Conservation (phyloP, 257 asterid species). For the Forsythia suspensa region DNA sequence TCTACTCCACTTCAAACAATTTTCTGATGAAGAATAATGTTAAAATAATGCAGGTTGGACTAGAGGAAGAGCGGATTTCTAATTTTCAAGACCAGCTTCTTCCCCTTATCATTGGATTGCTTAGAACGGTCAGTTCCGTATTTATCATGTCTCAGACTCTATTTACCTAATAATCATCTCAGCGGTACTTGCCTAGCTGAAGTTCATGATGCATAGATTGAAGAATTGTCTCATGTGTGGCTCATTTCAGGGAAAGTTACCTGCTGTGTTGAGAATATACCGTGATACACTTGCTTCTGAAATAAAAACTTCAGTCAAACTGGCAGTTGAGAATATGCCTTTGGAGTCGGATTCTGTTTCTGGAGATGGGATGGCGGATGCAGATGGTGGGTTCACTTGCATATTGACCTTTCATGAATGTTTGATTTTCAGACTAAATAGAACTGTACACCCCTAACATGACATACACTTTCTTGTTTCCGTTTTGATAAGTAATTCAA, state of each 20-base stretch:
- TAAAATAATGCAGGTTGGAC: slow-evolving; percentile 55
- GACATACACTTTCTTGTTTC: neutral
- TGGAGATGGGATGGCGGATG: slow-evolving; percentile 72
- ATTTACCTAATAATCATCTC: neutral
- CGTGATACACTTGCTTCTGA: slow-evolving; percentile 89
- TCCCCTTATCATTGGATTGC: slow-evolving; percentile 92
- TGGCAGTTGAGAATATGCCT: slow-evolving; percentile 76
- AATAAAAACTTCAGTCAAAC: slow-evolving; percentile 82
- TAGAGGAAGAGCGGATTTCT: slow-evolving; percentile 76
- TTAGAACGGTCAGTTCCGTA: slow-evolving; percentile 77
- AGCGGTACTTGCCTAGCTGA: slow-evolving; percentile 2
- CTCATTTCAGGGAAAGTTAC: slow-evolving; percentile 82
- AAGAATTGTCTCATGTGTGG: slow-evolving; percentile 17
- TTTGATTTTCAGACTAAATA: slow-evolving; percentile 14
- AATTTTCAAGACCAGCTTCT: slow-evolving; percentile 86
- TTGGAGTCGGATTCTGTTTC: slow-evolving; percentile 70
- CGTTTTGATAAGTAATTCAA: neutral
- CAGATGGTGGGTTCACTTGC: slow-evolving; percentile 70
- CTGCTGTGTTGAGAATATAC: slow-evolving; percentile 89
- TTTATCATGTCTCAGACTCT: slow-evolving; percentile 15
- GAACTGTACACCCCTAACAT: neutral
- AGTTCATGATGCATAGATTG: slow-evolving; percentile 14
- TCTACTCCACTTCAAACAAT: neutral
- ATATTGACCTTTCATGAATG: slow-evolving; percentile 10
- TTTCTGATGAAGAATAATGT: slow-evolving; percentile 20